A percentile compares a stretch with the other conserved stretches of the same genome.
Evolutionary conservation across 805 yeast genomes (phyloP).

Genomic region (Kluyveromyces wickerhamii): DNA sequence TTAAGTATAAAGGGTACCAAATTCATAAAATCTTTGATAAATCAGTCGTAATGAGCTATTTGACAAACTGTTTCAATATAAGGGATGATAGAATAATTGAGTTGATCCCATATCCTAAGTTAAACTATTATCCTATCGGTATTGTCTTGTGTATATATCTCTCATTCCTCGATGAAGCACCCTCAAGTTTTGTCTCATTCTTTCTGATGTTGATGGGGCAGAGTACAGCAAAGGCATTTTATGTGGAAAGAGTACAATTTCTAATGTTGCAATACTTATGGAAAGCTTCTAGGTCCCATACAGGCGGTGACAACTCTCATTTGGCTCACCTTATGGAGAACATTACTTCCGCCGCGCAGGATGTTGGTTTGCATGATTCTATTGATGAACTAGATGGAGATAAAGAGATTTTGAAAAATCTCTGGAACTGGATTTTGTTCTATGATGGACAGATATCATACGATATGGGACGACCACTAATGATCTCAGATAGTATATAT

Average conservation of each 20-base stretch:
- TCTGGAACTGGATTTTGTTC: conserved; percentile 24
- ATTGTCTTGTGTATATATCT: conserved; percentile 20
- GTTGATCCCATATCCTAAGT: conserved; percentile 9
- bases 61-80: conserved; percentile 1
- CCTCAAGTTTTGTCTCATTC: conserved; percentile 16
- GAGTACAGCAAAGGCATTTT: conserved; percentile 21
- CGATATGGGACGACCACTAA: conserved; percentile 20
- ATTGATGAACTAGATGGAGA: conserved; percentile 12
- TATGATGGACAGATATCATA: conserved; percentile 20
- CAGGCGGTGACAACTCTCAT: conserved; percentile 24
- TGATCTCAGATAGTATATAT: conserved; percentile 6
- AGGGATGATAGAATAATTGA: conserved; percentile 2
- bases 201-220: conserved; percentile 22
- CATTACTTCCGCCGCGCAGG: conserved; percentile 14
- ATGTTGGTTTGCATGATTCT: conserved; percentile 21
- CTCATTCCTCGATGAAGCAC: conserved; percentile 12
- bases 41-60: not conserved
- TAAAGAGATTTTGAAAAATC: conserved; percentile 16
- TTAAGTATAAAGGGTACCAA: not conserved
- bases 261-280: conserved; percentile 17
- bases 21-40: not conserved
- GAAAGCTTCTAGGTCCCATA: conserved; percentile 9
- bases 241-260: conserved; percentile 24
- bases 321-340: conserved; percentile 10
- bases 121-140: conserved; percentile 24